These are phyloP conservation scores for Calonectria henricotiae DNA, from an alignment of 2,329 filamentous ascomycete species.

Conservation along the genomic window DNA sequence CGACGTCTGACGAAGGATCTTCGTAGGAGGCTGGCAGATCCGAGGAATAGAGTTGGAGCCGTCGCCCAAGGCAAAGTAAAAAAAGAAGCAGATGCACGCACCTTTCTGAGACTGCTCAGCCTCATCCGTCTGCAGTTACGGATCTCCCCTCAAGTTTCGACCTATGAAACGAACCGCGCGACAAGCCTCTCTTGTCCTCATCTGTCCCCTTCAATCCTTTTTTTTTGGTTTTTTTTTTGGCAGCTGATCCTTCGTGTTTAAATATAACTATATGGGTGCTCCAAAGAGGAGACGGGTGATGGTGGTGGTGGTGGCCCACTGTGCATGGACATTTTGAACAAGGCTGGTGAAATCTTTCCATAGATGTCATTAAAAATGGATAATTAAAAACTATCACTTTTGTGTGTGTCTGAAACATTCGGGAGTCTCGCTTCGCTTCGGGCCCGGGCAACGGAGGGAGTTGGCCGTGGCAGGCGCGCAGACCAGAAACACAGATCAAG, in stretches of 20 bases:
- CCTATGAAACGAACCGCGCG: conserved; percentile 21
- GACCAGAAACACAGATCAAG: too few species aligned
- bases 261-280: not conserved
- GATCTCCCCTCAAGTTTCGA: conserved; percentile 16
- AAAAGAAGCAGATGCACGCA: not conserved
- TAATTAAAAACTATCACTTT: too few species aligned
- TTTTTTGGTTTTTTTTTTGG: not conserved
- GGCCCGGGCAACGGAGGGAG: conserved; percentile 1
- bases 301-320: not conserved
- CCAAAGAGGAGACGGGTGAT: not conserved
- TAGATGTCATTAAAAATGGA: too few species aligned
- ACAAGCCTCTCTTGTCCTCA: not conserved
- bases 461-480: not conserved
- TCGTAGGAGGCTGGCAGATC: not conserved
- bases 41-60: not conserved
- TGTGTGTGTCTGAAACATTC: not conserved
- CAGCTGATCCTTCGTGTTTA: not conserved
- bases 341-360: not conserved
- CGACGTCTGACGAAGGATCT: not conserved
- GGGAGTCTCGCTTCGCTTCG: conserved; percentile 19
- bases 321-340: not conserved
- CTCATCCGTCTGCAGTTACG: conserved; percentile 26
- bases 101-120: conserved; percentile 11
- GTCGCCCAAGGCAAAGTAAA: not conserved
- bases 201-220: not conserved